A percentile compares a stretch with the other conserved stretches of the same genome.
Conservation (phyloP, 441 rosid species). For the Bruguiera hainesii region DNA sequence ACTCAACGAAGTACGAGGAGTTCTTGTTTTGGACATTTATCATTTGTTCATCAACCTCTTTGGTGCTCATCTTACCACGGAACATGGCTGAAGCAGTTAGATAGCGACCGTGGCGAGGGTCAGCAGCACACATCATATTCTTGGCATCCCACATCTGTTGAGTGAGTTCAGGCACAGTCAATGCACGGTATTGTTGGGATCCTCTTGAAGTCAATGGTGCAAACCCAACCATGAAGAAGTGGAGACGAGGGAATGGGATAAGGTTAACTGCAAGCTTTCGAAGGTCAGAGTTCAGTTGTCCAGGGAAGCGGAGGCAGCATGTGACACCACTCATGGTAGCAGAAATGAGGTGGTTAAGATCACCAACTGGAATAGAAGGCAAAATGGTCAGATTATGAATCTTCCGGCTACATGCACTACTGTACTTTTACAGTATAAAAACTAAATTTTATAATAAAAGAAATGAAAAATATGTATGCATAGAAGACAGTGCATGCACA, state of each 20-base stretch:
- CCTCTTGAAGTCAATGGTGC: constrained; percentile 51
- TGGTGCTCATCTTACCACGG: constrained; percentile 73
- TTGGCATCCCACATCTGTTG: constrained; percentile 78
- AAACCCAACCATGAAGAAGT: constrained; percentile 53
- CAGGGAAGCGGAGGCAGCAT: constrained; percentile 49
- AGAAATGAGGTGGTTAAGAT: constrained; percentile 49
- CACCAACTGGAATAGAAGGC: constrained; percentile 33
- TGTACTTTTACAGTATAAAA: no score
- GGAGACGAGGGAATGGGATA: constrained; percentile 53
- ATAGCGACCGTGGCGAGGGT: constrained; percentile 71
- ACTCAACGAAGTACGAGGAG: constrained; percentile 70
- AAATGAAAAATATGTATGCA: neutral
- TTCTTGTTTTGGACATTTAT: constrained; percentile 70
- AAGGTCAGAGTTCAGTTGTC: constrained; percentile 49
- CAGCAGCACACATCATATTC: constrained; percentile 82
- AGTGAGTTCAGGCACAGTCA: constrained; percentile 58
- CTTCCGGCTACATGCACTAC: neutral
- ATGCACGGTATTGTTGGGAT: constrained; percentile 44
- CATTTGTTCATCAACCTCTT: constrained; percentile 72
- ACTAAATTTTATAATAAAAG: neutral
- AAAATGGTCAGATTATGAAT: constrained; percentile 9
- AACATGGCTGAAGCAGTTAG: constrained; percentile 67
- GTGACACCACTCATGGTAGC: constrained; percentile 52
- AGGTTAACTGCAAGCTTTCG: constrained; percentile 52
- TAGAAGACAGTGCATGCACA: neutral